A percentile compares a stretch with the other conserved stretches of the same genome.
phyloP scores from a whole-genome alignment of 805 yeast species.

The Nakazawaea peltata region DNA sequence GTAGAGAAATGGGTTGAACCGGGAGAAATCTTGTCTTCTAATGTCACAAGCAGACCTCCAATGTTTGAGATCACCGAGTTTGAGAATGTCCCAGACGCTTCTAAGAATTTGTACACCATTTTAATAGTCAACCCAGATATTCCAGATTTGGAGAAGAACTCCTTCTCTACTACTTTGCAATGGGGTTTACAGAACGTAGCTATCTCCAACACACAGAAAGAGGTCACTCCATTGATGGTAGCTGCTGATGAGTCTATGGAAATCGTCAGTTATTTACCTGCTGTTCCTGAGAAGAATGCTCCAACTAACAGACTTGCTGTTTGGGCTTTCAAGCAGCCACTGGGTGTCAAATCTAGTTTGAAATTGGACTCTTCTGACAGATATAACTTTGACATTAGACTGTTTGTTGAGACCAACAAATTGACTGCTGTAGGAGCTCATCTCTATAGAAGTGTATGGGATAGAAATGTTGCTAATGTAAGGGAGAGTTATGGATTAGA shows the following conservation, averaged over 20 bases:
- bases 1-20: constrained; percentile 71
- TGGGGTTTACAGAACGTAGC: constrained; percentile 72
- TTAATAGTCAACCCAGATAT: constrained; percentile 86
- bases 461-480: constrained; percentile 58
- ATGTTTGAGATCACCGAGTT: constrained; percentile 68
- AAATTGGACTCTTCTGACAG: constrained; percentile 21
- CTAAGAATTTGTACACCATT: constrained; percentile 71
- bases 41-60: constrained; percentile 73
- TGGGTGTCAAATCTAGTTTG: no score
- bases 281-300: constrained; percentile 83
- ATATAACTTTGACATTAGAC: constrained; percentile 63
- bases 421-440: constrained; percentile 87
- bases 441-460: constrained; percentile 83
- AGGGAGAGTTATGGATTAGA: constrained; percentile 70
- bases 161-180: constrained; percentile 63
- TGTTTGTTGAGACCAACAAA: constrained; percentile 44
- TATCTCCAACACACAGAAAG: constrained; percentile 48
- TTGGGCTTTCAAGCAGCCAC: constrained; percentile 81
- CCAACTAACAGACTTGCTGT: constrained; percentile 76
- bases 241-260: constrained; percentile 28
- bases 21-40: constrained; percentile 66
- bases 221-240: constrained; percentile 38
- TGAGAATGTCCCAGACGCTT: constrained; percentile 38
- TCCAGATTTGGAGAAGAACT: constrained; percentile 66
- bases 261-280: constrained; percentile 62